A percentile compares a stretch with the other conserved stretches of the same genome.
These are phyloP conservation scores for Pseudopyricularia cyperi DNA, from an alignment of 2,329 filamentous ascomycete species.

Conservation along the genomic window DNA sequence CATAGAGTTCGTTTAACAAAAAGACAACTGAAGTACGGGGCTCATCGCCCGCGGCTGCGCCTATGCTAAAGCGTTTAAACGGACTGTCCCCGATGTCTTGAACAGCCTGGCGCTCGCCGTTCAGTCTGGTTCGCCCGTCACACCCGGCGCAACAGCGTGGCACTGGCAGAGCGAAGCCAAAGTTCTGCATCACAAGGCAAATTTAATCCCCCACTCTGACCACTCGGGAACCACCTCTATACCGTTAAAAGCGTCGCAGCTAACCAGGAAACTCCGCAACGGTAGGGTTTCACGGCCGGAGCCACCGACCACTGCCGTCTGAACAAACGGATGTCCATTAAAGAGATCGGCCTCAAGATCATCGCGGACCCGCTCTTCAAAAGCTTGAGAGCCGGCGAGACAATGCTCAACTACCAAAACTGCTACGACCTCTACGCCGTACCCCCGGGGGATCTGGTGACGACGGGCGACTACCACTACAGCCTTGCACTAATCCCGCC, in stretches of 20 bases:
- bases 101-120: background rate
- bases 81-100: background rate
- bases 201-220: background rate
- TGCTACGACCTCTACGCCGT: background rate
- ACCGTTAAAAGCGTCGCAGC: background rate
- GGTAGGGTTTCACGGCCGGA: no score
- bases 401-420: background rate
- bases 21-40: background rate
- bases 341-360: conserved; percentile 63
- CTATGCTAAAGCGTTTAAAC: background rate
- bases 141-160: background rate
- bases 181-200: background rate
- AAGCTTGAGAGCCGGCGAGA: background rate
- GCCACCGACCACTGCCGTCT: conserved; percentile 22
- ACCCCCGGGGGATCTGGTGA: background rate
- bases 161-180: background rate
- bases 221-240: no score
- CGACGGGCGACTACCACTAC: background rate
- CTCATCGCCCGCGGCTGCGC: background rate
- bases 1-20: background rate
- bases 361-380: conserved; percentile 30
- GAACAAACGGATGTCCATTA: conserved; percentile 57
- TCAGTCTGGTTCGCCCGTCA: background rate
- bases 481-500: background rate
- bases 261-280: background rate